Base-by-base conservation (phyloP, 805 yeast species). In the Candida pseudofarinosa region DNA sequence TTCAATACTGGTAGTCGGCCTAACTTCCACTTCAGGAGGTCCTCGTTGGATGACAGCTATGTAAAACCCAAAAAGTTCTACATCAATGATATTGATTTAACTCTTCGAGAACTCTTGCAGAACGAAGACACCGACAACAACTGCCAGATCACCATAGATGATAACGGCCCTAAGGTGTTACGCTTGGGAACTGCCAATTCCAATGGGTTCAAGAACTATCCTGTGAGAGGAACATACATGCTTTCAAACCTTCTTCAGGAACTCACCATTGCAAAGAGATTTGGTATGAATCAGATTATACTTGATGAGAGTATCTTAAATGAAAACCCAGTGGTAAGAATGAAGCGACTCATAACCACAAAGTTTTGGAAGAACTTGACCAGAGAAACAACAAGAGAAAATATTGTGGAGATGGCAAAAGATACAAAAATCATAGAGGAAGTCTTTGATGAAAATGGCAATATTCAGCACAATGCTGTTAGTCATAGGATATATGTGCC, bases 221-320 rank as follows among this genome's bases (percentile, higher is more conserved):
- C 83, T 46, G 74, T 89, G 43, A 69, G 95, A 45, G 97, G 97
- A 3, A 89, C 96, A 0, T 89, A 89, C 57, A 85, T 85, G 90
- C 66, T 89, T 38, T 83, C 93, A 0, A 90, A 90, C 61, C 64
- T 90, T 33, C 71, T 89, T 43, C 97, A 89, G 65, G 97, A 89
- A 62, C 71, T 89, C 50, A 88, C 96, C 0, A 80, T 88, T 47
- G 97, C 97, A 12, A 80, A 85, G 57, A 69, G 85, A 43, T 77
- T 81, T 59, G 96, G 96, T 6, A 74, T 91, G 48, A 81, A 79
- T 48, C 85, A 81, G 55, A 80, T 88, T 72, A 71, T 86, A 39
- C 63, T 89, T 46, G 96, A 88, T 60, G 96, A 89, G 59, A 84
- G 82, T 6, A 65, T 96, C 47, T 72, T 90, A 44, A 85, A 80